Conservation (phyloP, 2,329 filamentous ascomycete genomes). For the Talaromyces atroroseus region DNA sequence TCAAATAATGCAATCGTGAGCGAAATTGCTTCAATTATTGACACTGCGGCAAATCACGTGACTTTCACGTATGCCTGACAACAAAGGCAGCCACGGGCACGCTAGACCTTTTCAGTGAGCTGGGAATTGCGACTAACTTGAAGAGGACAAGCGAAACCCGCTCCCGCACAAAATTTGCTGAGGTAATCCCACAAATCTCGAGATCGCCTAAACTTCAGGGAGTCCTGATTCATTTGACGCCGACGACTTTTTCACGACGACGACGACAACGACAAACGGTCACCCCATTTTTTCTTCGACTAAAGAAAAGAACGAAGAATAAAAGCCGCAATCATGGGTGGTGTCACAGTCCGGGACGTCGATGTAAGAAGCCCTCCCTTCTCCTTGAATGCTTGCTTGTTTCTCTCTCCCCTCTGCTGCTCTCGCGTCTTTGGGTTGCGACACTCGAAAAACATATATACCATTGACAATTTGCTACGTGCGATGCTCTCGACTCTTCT, state of each 20-base stretch:
- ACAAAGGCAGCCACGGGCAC: background rate
- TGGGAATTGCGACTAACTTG: slow-evolving; percentile 24
- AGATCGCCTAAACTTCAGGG: slow-evolving; percentile 24
- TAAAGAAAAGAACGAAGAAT: slow-evolving; percentile 17
- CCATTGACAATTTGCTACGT: background rate
- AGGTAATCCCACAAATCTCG: slow-evolving; percentile 16
- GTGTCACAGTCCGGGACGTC: slow-evolving; percentile 63
- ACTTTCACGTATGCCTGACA: background rate
- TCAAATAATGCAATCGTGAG: background rate
- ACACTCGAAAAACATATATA: background rate
- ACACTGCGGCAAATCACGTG: background rate
- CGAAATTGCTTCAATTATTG: background rate
- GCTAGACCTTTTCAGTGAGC: background rate
- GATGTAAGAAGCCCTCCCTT: slow-evolving; percentile 43
- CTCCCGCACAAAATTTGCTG: slow-evolving; percentile 21
- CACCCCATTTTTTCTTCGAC: slow-evolving; percentile 21
- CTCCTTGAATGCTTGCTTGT: slow-evolving; percentile 17
- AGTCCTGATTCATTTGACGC: background rate
- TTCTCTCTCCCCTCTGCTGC: slow-evolving; percentile 13
- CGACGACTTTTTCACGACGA: slow-evolving; percentile 15
- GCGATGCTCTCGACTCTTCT: background rate
- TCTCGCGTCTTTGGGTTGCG: background rate
- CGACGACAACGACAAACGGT: slow-evolving; percentile 35
- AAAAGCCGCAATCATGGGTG: slow-evolving; percentile 56
- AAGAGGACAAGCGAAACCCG: slow-evolving; percentile 37